Conservation (phyloP, 1,284 basidiomycete species). For the Microbotryum violaceum region DNA sequence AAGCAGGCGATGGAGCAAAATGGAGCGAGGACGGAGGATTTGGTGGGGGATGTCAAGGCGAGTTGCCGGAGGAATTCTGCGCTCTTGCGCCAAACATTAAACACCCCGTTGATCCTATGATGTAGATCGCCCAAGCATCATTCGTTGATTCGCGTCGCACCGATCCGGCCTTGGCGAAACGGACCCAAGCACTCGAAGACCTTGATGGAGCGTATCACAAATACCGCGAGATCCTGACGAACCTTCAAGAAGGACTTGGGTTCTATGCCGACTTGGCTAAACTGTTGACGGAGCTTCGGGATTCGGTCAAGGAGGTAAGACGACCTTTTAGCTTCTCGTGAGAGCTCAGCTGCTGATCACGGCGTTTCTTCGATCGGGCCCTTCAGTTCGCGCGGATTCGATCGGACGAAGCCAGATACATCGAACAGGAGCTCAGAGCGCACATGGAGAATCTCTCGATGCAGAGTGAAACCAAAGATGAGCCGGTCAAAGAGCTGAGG, state of each 20-base stretch:
- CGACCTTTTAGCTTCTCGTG: background rate
- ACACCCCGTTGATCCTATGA: background rate
- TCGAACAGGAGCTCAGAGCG: too few species aligned
- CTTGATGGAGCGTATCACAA: constrained; percentile 82
- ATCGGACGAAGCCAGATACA: too few species aligned
- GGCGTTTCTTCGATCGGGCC: background rate
- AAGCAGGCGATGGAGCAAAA: too few species aligned
- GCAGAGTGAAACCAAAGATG: too few species aligned
- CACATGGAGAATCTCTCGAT: too few species aligned
- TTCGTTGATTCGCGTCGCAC: constrained; percentile 73
- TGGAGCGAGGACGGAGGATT: too few species aligned
- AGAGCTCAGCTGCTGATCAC: background rate
- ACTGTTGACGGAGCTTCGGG: constrained; percentile 64
- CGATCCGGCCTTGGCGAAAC: constrained; percentile 66
- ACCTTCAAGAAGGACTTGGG: constrained; percentile 83
- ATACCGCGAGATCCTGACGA: constrained; percentile 74
- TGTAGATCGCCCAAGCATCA: constrained; percentile 60
- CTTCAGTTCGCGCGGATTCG: too few species aligned
- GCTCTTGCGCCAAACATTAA: too few species aligned
- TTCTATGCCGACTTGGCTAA: constrained; percentile 75
- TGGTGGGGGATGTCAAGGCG: too few species aligned
- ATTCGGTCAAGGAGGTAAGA: constrained; percentile 54
- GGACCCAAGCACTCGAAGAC: constrained; percentile 78
- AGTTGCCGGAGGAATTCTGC: too few species aligned
- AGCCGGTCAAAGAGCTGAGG: too few species aligned